phyloP scores from a whole-genome alignment of 2,329 filamentous ascomycete species.

The Ophiostoma novo-ulmi region DNA sequence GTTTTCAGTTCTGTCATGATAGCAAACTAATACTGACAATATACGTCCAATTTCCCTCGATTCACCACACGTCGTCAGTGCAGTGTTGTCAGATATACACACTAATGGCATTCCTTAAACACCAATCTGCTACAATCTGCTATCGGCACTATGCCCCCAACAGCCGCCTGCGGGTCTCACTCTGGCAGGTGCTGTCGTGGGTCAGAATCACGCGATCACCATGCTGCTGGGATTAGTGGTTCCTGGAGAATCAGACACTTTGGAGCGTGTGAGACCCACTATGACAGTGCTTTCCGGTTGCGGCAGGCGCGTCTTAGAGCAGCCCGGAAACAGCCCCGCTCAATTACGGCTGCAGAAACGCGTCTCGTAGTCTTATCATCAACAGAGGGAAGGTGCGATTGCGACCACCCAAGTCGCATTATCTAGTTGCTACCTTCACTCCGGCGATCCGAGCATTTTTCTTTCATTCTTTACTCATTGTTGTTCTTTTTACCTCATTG shows the following conservation, averaged over 20 bases:
- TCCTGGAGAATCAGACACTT: neutral
- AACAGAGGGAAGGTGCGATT: conserved; percentile 4
- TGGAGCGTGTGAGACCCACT: neutral
- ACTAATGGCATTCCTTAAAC: neutral
- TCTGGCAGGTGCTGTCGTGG: conserved; percentile 1
- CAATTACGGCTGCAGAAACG: conserved; percentile 8
- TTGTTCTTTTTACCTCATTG: neutral
- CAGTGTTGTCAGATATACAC: neutral
- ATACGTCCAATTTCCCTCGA: neutral
- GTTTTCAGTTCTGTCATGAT: too few relatives aligned
- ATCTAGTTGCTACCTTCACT: neutral
- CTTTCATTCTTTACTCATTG: neutral
- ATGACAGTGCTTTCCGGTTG: neutral
- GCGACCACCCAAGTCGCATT: neutral
- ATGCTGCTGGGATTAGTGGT: neutral
- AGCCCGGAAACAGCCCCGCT: conserved; percentile 9
- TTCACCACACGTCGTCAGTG: neutral
- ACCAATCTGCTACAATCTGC: neutral
- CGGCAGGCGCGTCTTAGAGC: conserved; percentile 5
- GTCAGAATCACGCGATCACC: neutral
- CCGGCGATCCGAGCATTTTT: neutral
- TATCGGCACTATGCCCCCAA: neutral
- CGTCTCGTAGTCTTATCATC: neutral
- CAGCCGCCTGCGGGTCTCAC: neutral
- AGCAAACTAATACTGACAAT: neutral